Evolutionary conservation across 192 early-diverging fungal genomes (phyloP), one percentile per base, ranked within the genome.

Genomic region (Lunasporangiospora selenospora): DNA sequence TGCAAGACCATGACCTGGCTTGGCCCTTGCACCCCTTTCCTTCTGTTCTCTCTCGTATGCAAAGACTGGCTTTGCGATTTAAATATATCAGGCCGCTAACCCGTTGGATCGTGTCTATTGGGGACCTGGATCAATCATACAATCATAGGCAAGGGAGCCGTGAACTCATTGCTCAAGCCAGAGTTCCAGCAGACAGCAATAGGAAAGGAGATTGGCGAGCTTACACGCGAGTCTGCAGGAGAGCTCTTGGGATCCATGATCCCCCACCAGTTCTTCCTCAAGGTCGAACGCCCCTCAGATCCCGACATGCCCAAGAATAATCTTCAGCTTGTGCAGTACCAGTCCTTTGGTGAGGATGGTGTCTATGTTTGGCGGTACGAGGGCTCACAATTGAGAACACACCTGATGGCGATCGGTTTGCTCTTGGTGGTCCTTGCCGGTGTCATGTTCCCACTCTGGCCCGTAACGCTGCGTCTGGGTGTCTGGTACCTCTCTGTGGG

Each of bases 371-470:
- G 93, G 95, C 75, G 95, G 5, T 98, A 95, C 75, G 92, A 97
- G 76, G 93, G 91, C 30, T 90, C 93, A n/a, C 92, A 92, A 81
- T 60, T 89, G 55, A 81, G 83, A 76, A 79, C 84, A 5, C 88
- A 89, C 44, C 78, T 97, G 50, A 88, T 93, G 43, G 95, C 92
- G 6, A 81, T 85, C 30, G 90, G 84, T 21, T 77, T 99, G 23
- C 78, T 99, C 37, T 75, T 82, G 4, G 78, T 93, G 13, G 89
- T 93, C 24, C 84, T 99, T 63, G 91, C 93, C 1, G 95, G 91
- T 53, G 97, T 99, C 54, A 89, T 99, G 88, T 99, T 99, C 85
- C 97, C 95, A 30, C 84, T 98, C 26, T 98, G 97, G 97, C 97
- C 97, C 7, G 76, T 84, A 8, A 69, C 83, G 38, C 79, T 98